Conservation (phyloP, 2,329 filamentous ascomycete genomes). For the Stemphylium vesicarium region DNA sequence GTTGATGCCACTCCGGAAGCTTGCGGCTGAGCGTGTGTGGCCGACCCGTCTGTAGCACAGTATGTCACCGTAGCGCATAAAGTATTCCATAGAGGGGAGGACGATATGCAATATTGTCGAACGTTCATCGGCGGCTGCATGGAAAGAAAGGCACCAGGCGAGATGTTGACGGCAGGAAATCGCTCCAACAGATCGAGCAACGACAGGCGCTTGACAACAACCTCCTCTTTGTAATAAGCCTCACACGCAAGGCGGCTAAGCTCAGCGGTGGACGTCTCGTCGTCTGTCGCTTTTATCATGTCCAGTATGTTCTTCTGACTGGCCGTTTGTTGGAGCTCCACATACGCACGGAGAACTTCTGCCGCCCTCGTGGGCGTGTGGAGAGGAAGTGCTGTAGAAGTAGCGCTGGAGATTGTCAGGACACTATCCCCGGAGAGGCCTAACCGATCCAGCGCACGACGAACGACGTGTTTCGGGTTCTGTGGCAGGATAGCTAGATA, state of each 20-base stretch:
- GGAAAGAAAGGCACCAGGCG: neutral
- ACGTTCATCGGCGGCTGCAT: neutral
- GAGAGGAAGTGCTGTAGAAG: neutral
- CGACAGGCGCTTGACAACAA: neutral
- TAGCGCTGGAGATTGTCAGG: neutral
- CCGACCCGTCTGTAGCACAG: neutral
- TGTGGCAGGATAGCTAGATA: constrained; percentile 74
- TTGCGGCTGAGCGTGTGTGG: too few relatives aligned
- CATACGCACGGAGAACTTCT: neutral
- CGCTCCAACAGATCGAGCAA: neutral
- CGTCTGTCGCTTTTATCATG: neutral
- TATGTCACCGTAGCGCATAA: neutral
- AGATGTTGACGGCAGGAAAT: neutral
- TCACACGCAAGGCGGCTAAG: neutral
- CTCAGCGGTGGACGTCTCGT: neutral
- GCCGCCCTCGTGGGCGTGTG: neutral
- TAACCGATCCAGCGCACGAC: constrained; percentile 17
- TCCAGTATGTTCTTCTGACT: neutral
- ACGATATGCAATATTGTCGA: neutral
- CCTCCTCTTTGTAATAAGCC: neutral
- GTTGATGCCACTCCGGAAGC: too few relatives aligned
- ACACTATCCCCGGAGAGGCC: constrained; percentile 14
- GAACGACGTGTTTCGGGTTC: constrained; percentile 53
- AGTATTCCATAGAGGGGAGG: neutral
- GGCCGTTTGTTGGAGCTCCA: neutral